Base-by-base conservation (phyloP, 306 rosid genomes). In the Dryas drummondii region DNA sequence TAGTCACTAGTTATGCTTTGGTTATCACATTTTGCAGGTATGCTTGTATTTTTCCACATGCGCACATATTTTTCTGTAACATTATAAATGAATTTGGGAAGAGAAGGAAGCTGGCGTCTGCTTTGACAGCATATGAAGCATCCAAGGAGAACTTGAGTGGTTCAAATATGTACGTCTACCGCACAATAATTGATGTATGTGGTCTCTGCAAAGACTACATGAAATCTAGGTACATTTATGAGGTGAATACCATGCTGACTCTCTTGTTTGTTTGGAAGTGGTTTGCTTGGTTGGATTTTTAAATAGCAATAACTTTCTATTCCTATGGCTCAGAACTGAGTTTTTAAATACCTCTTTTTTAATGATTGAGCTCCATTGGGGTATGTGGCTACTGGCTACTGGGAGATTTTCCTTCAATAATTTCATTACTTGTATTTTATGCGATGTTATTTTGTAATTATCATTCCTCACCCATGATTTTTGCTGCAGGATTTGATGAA, bases 161-260 rank as follows among this genome's bases (percentile, higher is more conserved):
- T 65, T 85, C 91, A 60, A 90, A 91, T 72, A 90, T 94, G 97
- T 91, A 90, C 73, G 78, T 94, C 71, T 86, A 87, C 84, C 91
- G 98, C 61, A 86, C 94, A 74, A 87, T 84, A 78, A 86, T 94
- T 78, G 98, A 94, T 6, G 87, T 60, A 19, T 90, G 97, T 51
- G 98, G 98, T 78, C 86, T 88, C 55, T 94, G 93, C 82, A 88
- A 90, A 22, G 89, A 87, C 80, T 85, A 71, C 90, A 76, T 50
- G 88, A 91, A 87, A 88, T 91, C 97, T 81, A 94, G 97, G 91
- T 81, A 81, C 85, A 84, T 91, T 76, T 94, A 91, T 77, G 93
- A 94, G 97, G 97, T 91, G 86, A 69, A 74, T 82, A 41, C 59
- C 41, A 65, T 56, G 52, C 75, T 70, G 45, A 84, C 71, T 80